These are phyloP conservation scores for Aspergillus spinulosporus DNA, from an alignment of 2,329 filamentous ascomycete species.

Conservation along the genomic window DNA sequence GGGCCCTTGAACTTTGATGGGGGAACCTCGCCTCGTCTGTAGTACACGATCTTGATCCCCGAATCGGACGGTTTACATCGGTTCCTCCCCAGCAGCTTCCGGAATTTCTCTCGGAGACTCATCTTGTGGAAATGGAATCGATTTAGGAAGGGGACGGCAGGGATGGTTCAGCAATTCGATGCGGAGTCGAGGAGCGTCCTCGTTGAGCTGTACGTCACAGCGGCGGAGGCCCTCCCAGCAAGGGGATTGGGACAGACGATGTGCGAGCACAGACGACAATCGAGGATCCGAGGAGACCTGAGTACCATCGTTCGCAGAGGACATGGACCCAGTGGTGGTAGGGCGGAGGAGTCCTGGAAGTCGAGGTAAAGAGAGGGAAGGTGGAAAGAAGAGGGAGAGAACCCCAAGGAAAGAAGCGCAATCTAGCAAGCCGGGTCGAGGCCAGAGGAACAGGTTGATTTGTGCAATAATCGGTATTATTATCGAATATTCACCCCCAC, in stretches of 20 bases:
- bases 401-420: slow-evolving; percentile 1
- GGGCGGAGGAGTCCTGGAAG: slow-evolving; percentile 4
- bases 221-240: slow-evolving; percentile 30
- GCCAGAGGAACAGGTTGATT: slow-evolving; percentile 4
- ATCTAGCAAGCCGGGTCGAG: not conserved
- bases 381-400: slow-evolving; percentile 4
- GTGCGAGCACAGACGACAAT: slow-evolving; percentile 37
- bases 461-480: slow-evolving; percentile 11
- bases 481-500: slow-evolving; percentile 3
- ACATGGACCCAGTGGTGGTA: not conserved
- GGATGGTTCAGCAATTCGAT: slow-evolving; percentile 4
- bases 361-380: slow-evolving; percentile 6
- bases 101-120: slow-evolving; percentile 42
- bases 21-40: slow-evolving; percentile 49
- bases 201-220: slow-evolving; percentile 25
- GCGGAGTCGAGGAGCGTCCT: slow-evolving; percentile 10
- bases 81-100: slow-evolving; percentile 36
- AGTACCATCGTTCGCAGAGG: slow-evolving; percentile 32
- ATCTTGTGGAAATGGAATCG: slow-evolving; percentile 27
- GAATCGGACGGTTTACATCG: slow-evolving; percentile 23
- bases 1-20: slow-evolving; percentile 52
- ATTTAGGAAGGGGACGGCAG: slow-evolving; percentile 6
- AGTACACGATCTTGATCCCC: slow-evolving; percentile 49
- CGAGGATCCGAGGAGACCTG: slow-evolving; percentile 18
- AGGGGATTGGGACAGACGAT: slow-evolving; percentile 32